Conservation (phyloP, 768 basidiomycete species). For the Termitomyces bulborhizus region DNA sequence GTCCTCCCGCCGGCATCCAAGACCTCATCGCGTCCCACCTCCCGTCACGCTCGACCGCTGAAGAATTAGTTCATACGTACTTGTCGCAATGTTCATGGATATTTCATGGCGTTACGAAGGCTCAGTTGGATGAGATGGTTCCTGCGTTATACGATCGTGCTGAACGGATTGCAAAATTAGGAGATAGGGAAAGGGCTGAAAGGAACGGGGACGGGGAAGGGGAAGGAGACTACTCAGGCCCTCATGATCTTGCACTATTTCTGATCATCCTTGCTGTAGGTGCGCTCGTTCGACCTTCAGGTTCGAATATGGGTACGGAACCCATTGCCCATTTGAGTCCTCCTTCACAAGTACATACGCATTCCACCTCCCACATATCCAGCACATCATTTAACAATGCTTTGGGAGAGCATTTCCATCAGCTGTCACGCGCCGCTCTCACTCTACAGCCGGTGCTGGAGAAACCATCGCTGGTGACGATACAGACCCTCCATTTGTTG, state of each 20-base stretch:
- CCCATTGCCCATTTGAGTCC: not conserved
- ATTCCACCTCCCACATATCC: not conserved
- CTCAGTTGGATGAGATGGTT: constrained; percentile 39
- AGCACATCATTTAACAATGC: constrained; percentile 15
- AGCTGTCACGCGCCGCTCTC: constrained; percentile 60
- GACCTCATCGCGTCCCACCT: constrained; percentile 48
- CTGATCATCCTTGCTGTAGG: constrained; percentile 49
- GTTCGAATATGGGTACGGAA: not conserved
- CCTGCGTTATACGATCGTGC: constrained; percentile 29
- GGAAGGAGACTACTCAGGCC: constrained; percentile 32
- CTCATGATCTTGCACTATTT: constrained; percentile 45
- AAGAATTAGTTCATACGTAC: constrained; percentile 37
- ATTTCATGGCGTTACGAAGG: constrained; percentile 39
- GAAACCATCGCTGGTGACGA: constrained; percentile 64
- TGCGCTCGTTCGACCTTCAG: constrained; percentile 32
- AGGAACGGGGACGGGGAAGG: constrained; percentile 4
- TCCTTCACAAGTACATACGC: not conserved
- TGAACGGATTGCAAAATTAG: not conserved
- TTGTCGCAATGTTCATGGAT: constrained; percentile 45
- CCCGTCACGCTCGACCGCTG: constrained; percentile 46
- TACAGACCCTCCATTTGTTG: constrained; percentile 63
- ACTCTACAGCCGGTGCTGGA: constrained; percentile 63
- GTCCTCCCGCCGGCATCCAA: constrained; percentile 38
- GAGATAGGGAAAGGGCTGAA: not conserved
- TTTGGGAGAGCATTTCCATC: constrained; percentile 59